Evolutionary conservation across 805 yeast genomes (phyloP), one percentile per base, ranked within the genome.

Genomic region (Ogataea zsoltii): DNA sequence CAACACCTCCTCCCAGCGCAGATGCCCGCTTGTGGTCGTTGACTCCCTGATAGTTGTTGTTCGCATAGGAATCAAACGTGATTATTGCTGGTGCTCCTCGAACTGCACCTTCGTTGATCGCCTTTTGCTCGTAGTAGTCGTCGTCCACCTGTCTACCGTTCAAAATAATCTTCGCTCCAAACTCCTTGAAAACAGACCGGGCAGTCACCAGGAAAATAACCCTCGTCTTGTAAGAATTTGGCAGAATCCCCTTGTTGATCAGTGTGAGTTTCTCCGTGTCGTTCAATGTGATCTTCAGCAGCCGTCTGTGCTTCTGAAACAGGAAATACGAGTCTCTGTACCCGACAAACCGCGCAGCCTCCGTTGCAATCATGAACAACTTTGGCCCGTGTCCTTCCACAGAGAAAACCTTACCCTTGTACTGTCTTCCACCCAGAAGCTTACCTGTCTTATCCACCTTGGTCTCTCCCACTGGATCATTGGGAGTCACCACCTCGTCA

Each of bases 281-380:
- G 10, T 79, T 73, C 37, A 91, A 72, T 10, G 86, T 80, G 50
- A 85, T 78, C 60, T 91, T 89, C 70, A 76, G 84, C 42, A 94
- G 71, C 41, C 79, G 73, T 41, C 82, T 77, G 68, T 92, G 96
- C 40, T 90, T 86, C 61, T 91, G 96, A 69, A 92, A 90, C 48
- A 92, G 73, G 42, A 90, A 71, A 59, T 92, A 90, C 2, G 96
- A 88, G 62, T 92, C 97, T 55, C 97, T 77, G 68, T 90, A 88
- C 3, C 97, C 98, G 50, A 92, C 89, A 58, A 92, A 82, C 55
- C 98, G 78, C 1, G 99, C 97, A 2, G 97, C 96, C 61, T 94
- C 99, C 0, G 98, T 91, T 2, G 96, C 84, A 38, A 94, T 78
- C 96, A 92, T 91, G 65, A 80, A 94, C 46, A 83, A 72, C 53